phyloP scores from a whole-genome alignment of 306 rosid genomes.

The Cucumis melo region DNA sequence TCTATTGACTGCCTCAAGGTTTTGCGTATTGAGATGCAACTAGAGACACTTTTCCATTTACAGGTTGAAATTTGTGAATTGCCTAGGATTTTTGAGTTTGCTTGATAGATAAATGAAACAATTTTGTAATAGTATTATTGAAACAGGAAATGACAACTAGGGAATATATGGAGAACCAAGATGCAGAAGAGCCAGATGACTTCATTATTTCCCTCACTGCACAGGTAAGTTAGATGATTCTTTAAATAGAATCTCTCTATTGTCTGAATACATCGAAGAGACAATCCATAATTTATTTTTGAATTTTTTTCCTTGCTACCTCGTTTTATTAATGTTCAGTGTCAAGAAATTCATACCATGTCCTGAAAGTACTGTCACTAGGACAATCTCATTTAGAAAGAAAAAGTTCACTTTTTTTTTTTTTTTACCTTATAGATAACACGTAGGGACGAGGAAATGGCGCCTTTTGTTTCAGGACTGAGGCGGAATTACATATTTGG shows the following conservation, averaged over 20 bases:
- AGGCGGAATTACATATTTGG: slow-evolving; percentile 92
- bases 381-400: not conserved
- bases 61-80: slow-evolving; percentile 45
- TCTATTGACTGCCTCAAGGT: slow-evolving; percentile 95
- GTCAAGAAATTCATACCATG: not conserved
- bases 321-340: not conserved
- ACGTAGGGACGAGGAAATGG: slow-evolving; percentile 91
- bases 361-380: not conserved
- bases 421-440: slow-evolving; percentile 56
- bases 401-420: slow-evolving; percentile 7
- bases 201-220: slow-evolving; percentile 86
- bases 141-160: slow-evolving; percentile 82
- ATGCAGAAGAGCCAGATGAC: slow-evolving; percentile 98
- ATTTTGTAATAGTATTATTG: slow-evolving; percentile 18
- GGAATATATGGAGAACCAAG: slow-evolving; percentile 93
- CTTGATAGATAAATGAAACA: not conserved
- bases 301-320: not conserved
- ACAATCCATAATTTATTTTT: not conserved
- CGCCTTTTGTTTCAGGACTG: slow-evolving; percentile 67
- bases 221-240: slow-evolving; percentile 36
- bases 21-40: slow-evolving; percentile 90
- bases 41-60: slow-evolving; percentile 87
- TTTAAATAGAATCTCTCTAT: not conserved
- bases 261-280: not conserved
- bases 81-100: not conserved